A percentile compares a stretch with the other conserved stretches of the same genome.
Conservation (phyloP, 2,329 filamentous ascomycete genomes). For the Monosporascus ibericus region DNA sequence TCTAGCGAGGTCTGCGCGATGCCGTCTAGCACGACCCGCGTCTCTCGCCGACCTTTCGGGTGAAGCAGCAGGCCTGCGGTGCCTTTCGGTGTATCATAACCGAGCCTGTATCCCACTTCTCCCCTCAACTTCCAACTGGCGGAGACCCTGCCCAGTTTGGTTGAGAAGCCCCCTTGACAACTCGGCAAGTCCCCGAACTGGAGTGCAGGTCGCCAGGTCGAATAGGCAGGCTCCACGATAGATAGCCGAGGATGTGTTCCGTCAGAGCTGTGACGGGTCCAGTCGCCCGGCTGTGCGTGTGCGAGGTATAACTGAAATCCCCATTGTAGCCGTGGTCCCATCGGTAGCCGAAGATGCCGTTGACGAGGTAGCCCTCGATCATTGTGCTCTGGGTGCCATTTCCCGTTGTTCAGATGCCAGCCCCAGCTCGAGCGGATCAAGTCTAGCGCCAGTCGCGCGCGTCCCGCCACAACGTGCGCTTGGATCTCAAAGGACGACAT, state of each 20-base stretch:
- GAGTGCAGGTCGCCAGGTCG: slow-evolving; percentile 31
- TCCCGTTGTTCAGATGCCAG: slow-evolving; percentile 51
- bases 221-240: slow-evolving; percentile 29
- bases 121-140: slow-evolving; percentile 22
- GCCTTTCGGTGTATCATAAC: slow-evolving; percentile 17
- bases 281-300: slow-evolving; percentile 44
- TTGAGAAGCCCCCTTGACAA: slow-evolving; percentile 35
- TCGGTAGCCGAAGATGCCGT: slow-evolving; percentile 54
- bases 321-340: slow-evolving; percentile 43
- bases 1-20: not conserved
- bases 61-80: slow-evolving; percentile 20
- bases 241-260: slow-evolving; percentile 34
- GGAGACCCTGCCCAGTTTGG: slow-evolving; percentile 30
- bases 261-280: slow-evolving; percentile 42
- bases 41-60: slow-evolving; percentile 6
- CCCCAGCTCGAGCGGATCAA: slow-evolving; percentile 54
- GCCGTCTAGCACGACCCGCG: slow-evolving; percentile 15
- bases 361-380: slow-evolving; percentile 50
- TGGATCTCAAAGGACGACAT: slow-evolving; percentile 54
- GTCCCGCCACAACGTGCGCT: slow-evolving; percentile 44
- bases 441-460: slow-evolving; percentile 44
- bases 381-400: slow-evolving; percentile 54
- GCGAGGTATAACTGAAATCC: slow-evolving; percentile 40
- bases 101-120: slow-evolving; percentile 14
- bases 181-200: slow-evolving; percentile 32